These are phyloP conservation scores for Gentiana straminea DNA, from an alignment of 257 asterid genomes.

Conservation along the genomic window DNA sequence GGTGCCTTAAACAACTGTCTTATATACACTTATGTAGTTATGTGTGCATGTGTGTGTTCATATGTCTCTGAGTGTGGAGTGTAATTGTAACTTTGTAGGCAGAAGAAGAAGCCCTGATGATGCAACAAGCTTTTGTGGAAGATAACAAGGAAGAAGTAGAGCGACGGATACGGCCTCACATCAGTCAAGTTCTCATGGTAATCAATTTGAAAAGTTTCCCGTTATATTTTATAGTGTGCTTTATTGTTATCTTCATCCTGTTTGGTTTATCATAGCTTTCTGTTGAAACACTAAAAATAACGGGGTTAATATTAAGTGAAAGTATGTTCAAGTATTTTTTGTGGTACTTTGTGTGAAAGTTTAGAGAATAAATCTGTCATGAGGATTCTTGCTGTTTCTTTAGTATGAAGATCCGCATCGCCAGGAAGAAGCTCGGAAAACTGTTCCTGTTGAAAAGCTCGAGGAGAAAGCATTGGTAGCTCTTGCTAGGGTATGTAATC, in stretches of 20 bases:
- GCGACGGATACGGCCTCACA: conserved; percentile 55
- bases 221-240: conserved; percentile 7
- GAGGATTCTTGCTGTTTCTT: conserved; percentile 15
- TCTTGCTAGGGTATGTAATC: conserved; percentile 70
- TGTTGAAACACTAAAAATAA: too few relatives aligned
- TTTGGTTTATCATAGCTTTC: too few relatives aligned
- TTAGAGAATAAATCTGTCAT: not conserved
- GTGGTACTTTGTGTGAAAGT: not conserved
- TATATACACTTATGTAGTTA: not conserved
- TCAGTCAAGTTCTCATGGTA: conserved; percentile 68
- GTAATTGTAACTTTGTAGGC: conserved; percentile 58
- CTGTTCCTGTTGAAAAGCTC: conserved; percentile 74
- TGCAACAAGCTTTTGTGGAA: conserved; percentile 54
- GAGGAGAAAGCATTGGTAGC: conserved; percentile 87
- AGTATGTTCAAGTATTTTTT: too few relatives aligned
- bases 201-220: conserved; percentile 4
- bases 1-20: too few relatives aligned
- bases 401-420: conserved; percentile 78
- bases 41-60: too few relatives aligned
- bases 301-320: too few relatives aligned
- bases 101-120: conserved; percentile 88
- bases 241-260: conserved; percentile 1
- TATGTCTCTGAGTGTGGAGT: not conserved
- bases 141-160: conserved; percentile 55
- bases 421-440: conserved; percentile 71